Conservation (phyloP, 306 rosid genomes). For the Lupinus albus region DNA sequence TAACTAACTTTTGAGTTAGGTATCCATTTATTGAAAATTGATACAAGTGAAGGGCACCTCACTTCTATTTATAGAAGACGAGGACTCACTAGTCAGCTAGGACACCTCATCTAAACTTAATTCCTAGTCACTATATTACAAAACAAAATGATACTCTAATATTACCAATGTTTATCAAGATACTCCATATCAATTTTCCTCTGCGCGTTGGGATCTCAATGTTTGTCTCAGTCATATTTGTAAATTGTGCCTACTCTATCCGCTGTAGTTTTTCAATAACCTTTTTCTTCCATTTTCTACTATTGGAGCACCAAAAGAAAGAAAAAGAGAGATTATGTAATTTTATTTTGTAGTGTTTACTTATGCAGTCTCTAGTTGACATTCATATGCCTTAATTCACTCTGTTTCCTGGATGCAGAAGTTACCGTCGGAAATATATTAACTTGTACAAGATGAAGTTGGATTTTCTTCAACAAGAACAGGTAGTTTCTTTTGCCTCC, state of each 20-base stretch:
- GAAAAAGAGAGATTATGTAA: background rate
- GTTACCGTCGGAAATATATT: slow-evolving; percentile 74
- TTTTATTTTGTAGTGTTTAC: slow-evolving; percentile 27
- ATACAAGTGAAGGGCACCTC: too few relatives aligned
- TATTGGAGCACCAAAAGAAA: background rate
- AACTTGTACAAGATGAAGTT: slow-evolving; percentile 76
- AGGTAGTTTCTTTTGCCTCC: slow-evolving; percentile 50
- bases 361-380: slow-evolving; percentile 27
- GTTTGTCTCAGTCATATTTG: background rate
- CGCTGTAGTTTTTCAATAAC: background rate
- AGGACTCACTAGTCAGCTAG: too few relatives aligned
- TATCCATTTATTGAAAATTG: too few relatives aligned
- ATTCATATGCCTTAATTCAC: slow-evolving; percentile 23
- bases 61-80: too few relatives aligned
- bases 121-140: too few relatives aligned
- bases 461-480: slow-evolving; percentile 79
- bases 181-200: background rate
- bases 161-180: background rate
- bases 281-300: background rate
- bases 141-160: too few relatives aligned
- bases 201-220: background rate
- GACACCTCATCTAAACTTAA: too few relatives aligned
- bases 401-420: slow-evolving; percentile 56
- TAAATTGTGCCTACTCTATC: background rate
- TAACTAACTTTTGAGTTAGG: too few relatives aligned